A percentile compares a stretch with the other conserved stretches of the same genome.
Evolutionary conservation across 768 basidiomycete species (phyloP).

Genomic region (Suillus subaureus): DNA sequence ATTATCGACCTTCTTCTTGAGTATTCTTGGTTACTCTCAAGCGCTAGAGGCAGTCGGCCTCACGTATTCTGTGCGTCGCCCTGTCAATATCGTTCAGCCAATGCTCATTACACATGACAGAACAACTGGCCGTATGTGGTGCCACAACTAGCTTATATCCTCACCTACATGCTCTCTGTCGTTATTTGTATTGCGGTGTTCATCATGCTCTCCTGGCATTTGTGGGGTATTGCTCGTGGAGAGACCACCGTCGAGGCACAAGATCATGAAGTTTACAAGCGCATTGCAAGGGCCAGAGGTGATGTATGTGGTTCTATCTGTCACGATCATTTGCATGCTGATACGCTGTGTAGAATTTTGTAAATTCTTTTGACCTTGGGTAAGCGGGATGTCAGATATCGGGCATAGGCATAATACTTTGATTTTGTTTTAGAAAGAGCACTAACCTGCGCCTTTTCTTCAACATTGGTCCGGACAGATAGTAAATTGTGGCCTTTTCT

Average conservation of each 20-base stretch:
- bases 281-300: conserved; percentile 65
- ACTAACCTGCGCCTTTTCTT: conserved; percentile 85
- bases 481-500: conserved; percentile 54
- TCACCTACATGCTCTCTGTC: conserved; percentile 73
- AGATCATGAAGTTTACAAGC: conserved; percentile 80
- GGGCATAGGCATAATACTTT: neutral
- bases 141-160: conserved; percentile 69
- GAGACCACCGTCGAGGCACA: conserved; percentile 92
- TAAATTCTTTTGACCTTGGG: conserved; percentile 94
- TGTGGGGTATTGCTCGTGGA: conserved; percentile 68
- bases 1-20: conserved; percentile 63
- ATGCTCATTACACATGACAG: conserved; percentile 5
- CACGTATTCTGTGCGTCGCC: conserved; percentile 41
- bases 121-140: conserved; percentile 60
- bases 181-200: conserved; percentile 78
- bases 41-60: conserved; percentile 63
- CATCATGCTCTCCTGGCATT: conserved; percentile 72
- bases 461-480: conserved; percentile 78
- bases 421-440: conserved; percentile 38
- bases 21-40: conserved; percentile 62
- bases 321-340: neutral
- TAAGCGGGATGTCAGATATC: conserved; percentile 32
- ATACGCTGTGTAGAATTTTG: conserved; percentile 55
- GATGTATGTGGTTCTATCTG: conserved; percentile 49
- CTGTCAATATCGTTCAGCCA: neutral